Evolutionary conservation across 2,329 filamentous ascomycete species (phyloP), one percentile per base, ranked within the genome.

Genomic region (Pseudocercospora musae): DNA sequence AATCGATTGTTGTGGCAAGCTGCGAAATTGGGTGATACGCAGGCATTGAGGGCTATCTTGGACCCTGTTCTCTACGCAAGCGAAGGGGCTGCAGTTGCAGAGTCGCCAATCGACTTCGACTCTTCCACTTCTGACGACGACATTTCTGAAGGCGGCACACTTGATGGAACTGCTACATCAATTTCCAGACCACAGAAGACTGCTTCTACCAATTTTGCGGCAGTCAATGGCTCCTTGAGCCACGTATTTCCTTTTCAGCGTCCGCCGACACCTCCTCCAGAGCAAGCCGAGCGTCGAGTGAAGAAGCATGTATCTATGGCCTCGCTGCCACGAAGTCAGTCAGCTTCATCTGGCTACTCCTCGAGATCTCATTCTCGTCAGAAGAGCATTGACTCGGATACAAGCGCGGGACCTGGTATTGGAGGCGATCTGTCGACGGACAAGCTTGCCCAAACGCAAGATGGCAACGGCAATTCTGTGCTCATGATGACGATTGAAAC

Each of bases 171-270:
- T 18, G 59, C 23, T 33, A 46, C 40, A 40, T 48, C 56, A 40
- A 55, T 44, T 31, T 29, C 18, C 4, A 23, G 44, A 9, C 15
- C 21, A 23, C 27, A 18, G 4, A 48, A 60, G 29, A 54, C 40
- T n/a, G 46, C 53, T 15, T 31, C 59, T 33, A 59, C 56, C 49
- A 69, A 71, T 20, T 76, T 75, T 62, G 72, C 69, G n/a, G 69
- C 71, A 6, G 66, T 73, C n/a, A 72, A 74, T 56, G 79, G 78
- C 2, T 80, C 80, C 2, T 67, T 98, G 3, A 85, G 89, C 57
- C 94, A 98, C 73, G 92, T 98, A 1, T 97, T 97, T 69, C 94
- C 93, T 0, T 98, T 96, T 66, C 90, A 96, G 73, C 84, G 83
- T 59, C 85, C 85, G 63, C 75, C 78, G 48, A 81, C 77, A 21